Conservation (phyloP, 2,329 filamentous ascomycete genomes). For the Arthrinium puccinioides region DNA sequence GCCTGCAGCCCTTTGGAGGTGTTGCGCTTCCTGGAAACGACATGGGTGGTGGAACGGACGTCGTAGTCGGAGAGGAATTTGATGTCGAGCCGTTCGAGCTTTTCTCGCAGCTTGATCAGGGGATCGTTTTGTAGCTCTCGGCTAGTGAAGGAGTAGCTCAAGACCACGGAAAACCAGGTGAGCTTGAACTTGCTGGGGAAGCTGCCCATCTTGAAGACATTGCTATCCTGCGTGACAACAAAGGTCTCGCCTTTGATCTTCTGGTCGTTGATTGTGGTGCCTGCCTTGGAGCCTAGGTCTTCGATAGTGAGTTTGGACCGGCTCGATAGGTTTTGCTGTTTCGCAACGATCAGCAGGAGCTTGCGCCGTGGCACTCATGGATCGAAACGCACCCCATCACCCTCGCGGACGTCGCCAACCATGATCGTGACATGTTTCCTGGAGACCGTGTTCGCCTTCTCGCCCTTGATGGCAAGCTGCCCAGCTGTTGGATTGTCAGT, state of each 20-base stretch:
- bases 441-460: conserved; percentile 73
- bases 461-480: conserved; percentile 52
- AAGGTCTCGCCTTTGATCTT: conserved; percentile 57
- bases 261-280: conserved; percentile 69
- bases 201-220: conserved; percentile 65
- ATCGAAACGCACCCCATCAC: conserved; percentile 53
- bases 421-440: conserved; percentile 78
- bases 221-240: conserved; percentile 48
- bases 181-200: conserved; percentile 62
- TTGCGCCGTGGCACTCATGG: neutral
- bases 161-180: conserved; percentile 71
- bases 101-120: conserved; percentile 51
- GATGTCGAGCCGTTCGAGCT: conserved; percentile 79
- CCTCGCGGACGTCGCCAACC: conserved; percentile 56
- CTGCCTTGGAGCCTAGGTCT: conserved; percentile 78
- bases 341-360: neutral
- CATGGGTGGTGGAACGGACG: conserved; percentile 68
- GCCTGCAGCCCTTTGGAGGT: conserved; percentile 82
- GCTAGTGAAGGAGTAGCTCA: conserved; percentile 71
- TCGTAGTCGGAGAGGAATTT: conserved; percentile 74
- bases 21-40: conserved; percentile 84
- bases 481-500: conserved; percentile 39
- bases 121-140: conserved; percentile 64
- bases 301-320: conserved; percentile 67
- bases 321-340: conserved; percentile 52